Base-by-base conservation (phyloP, 805 yeast genomes). In the Helenozyma rhizophorensis region DNA sequence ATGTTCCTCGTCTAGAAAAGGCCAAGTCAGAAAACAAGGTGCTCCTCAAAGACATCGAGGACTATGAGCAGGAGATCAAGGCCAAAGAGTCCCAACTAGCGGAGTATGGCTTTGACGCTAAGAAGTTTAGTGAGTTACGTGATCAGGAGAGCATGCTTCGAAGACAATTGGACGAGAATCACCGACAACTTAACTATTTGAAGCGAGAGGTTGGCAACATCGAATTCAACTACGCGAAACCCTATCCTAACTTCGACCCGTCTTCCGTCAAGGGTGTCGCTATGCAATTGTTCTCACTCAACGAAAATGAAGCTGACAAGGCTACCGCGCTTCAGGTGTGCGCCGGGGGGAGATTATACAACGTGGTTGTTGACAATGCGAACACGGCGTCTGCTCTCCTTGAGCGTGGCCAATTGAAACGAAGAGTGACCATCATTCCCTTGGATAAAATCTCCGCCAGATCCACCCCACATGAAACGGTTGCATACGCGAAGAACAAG, bases 371-470 rank as follows among this genome's bases (percentile, higher is more conserved):
- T 19, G 97, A 88, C 48, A 80, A 76, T 40, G 94, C 90, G 37
- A 76, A 66, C 13, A 81, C 86, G 3, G 97, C 95, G n/a, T 72
- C 95, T 0, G 82, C 80, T 35, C 59, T 93, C 8, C 68, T 93
- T 25, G 93, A 87, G 46, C 69, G 66, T 18, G 97, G 97, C 6
- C 77, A 76, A 38, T 66, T 90, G 32, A 74, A 78, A 48, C 78
- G 83, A 51, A 72, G 97, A 40, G 90, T 87, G 6, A 93, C 97
- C 0, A 82, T 93, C 30, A 83, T 93, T 45, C 98, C 99, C 0
- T 67, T 93, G 38, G 94, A 87, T 55, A 87, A 87, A 52, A 86
- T 94, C 34, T 59, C 78, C 2, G 72, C 95, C 0, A 65, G 76
- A 49, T 64, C 68, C 0, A 51, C 87, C 4, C 69, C 77, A 13